Percentiles rank a stretch among this genome's conserved stretches.
Evolutionary conservation across 2,329 filamentous ascomycete genomes (phyloP).

Genomic region (Fusarium sp.): DNA sequence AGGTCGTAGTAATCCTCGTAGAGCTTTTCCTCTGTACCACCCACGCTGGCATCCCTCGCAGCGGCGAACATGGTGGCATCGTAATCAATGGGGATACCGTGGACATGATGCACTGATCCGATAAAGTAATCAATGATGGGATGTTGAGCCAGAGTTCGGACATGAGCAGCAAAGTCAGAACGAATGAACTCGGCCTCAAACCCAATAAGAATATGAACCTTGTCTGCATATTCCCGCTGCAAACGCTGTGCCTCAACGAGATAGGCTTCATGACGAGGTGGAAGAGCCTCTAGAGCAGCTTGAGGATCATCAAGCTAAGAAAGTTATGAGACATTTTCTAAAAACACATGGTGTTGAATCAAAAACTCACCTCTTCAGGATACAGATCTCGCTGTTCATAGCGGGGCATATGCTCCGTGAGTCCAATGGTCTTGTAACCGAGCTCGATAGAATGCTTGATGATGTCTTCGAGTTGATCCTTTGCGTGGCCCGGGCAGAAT

Average conservation of each 20-base stretch:
- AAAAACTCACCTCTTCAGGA: slow-evolving; percentile 79
- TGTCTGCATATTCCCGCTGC: slow-evolving; percentile 73
- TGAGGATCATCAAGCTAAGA: slow-evolving; percentile 62
- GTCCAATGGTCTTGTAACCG: slow-evolving; percentile 84
- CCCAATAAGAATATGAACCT: slow-evolving; percentile 85
- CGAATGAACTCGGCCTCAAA: slow-evolving; percentile 97
- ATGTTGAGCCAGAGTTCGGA: slow-evolving; percentile 70
- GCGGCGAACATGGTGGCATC: slow-evolving; percentile 74
- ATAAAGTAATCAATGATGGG: slow-evolving; percentile 88
- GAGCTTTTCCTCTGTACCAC: slow-evolving; percentile 74
- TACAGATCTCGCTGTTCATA: slow-evolving; percentile 81
- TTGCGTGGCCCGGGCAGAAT: slow-evolving; percentile 92
- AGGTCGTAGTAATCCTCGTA: slow-evolving; percentile 90
- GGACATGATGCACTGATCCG: slow-evolving; percentile 91
- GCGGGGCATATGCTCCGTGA: slow-evolving; percentile 97
- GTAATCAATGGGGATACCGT: slow-evolving; percentile 90
- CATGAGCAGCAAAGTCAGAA: slow-evolving; percentile 67
- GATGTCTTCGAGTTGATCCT: slow-evolving; percentile 85
- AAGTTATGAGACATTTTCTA: slow-evolving; percentile 22
- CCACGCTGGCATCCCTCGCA: slow-evolving; percentile 49
- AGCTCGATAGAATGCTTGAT: slow-evolving; percentile 81
- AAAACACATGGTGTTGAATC: neutral
- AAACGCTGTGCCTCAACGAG: slow-evolving; percentile 81
- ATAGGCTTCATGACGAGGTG: slow-evolving; percentile 76
- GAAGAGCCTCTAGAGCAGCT: slow-evolving; percentile 61